Evolutionary conservation across 2,329 filamentous ascomycete genomes (phyloP), one percentile per base, ranked within the genome.

Genomic region (Aureobasidium sp.): DNA sequence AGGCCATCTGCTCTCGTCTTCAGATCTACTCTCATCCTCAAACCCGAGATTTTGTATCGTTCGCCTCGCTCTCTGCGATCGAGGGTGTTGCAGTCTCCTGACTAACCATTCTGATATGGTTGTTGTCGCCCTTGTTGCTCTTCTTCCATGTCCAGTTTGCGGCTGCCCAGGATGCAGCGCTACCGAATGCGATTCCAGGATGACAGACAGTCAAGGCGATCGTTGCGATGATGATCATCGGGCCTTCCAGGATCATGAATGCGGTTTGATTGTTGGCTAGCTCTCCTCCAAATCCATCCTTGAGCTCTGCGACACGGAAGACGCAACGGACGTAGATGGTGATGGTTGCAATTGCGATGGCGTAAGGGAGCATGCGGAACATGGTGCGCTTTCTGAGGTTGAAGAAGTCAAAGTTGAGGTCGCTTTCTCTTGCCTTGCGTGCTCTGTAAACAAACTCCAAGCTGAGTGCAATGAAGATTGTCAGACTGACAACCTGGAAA

Each of bases 401-500:
- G n/a, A 39, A 27, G 51, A 55, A 64, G 8, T 29, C 21, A 11
- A 39, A 25, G 42, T 60, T 54, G 7, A 62, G 32, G 5, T 63
- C 55, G 29, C 50, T 32, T 14, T 50, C 61, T 21, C 39, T 55
- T 10, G 49, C 49, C 39, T 45, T 63, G 10, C 47, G 16, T 8
- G 62, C 50, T 6, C 62, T 51, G 21, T 58, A 32, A 9, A 51
- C 55, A 53, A 71, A 77, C 36, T 76, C 73, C 45, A 62, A 53
- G 21, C 72, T 68, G 51, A 76, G 69, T 47, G 63, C 66, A 6
- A 76, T 71, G 64, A 81, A 83, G 64, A 79, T 72, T 13, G 76
- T 70, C 36, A 81, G 68, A 0, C 79, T 77, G 6, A 75, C 76
- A 36, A 85, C 81, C 68, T 84, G 82, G 66, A 81, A 79, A 3